Percentiles rank a stretch among this genome's conserved stretches.
These are phyloP conservation scores for Mycosphaerella arachidis DNA, from an alignment of 2,329 filamentous ascomycete species.

Conservation along the genomic window DNA sequence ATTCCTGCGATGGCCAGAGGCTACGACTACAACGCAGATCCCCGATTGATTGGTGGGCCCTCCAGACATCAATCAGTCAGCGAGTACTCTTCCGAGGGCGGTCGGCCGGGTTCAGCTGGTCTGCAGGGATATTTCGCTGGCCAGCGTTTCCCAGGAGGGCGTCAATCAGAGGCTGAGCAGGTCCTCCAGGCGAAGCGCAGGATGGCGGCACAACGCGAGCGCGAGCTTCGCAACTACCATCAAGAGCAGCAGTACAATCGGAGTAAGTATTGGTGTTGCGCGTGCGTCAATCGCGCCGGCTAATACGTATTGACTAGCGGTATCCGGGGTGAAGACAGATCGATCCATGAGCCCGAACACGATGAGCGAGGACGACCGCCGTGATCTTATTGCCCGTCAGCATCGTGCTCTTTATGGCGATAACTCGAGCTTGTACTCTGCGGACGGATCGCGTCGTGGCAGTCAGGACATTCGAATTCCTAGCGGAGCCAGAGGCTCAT, in stretches of 20 bases:
- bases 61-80: conserved; percentile 78
- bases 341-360: conserved; percentile 77
- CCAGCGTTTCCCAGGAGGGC: conserved; percentile 83
- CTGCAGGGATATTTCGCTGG: conserved; percentile 90
- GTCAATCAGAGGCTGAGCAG: conserved; percentile 89
- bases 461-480: conserved; percentile 62
- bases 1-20: conserved; percentile 55
- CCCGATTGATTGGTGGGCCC: conserved; percentile 61
- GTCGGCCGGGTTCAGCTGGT: conserved; percentile 69
- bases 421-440: conserved; percentile 62
- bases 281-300: neutral
- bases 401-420: conserved; percentile 89
- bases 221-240: conserved; percentile 98
- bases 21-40: conserved; percentile 46
- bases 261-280: conserved; percentile 58
- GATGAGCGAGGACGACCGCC: conserved; percentile 93
- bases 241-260: conserved; percentile 99
- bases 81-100: conserved; percentile 67
- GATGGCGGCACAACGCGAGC: conserved; percentile 98
- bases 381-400: conserved; percentile 92
- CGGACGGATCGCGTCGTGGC: conserved; percentile 63
- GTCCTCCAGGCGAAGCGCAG: conserved; percentile 99
- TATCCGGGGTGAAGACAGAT: conserved; percentile 74
- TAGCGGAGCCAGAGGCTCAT: conserved; percentile 66
- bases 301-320: conserved; percentile 52